Evolutionary conservation across 75 land plant genomes (phyloP), one percentile per base, ranked within the genome.

Genomic region (Pinus tabuliformis): DNA sequence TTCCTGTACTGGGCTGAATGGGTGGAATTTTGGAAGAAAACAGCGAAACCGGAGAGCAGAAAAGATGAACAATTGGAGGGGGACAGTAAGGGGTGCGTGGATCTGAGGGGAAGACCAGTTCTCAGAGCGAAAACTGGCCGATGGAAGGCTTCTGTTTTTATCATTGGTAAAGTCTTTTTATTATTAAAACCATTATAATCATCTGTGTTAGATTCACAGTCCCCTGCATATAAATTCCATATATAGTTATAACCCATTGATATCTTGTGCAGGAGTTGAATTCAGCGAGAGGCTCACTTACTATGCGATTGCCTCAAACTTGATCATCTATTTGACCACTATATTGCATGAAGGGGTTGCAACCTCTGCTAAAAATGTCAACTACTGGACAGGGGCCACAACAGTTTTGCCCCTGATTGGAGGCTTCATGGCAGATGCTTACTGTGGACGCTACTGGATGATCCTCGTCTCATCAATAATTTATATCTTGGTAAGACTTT

Each of bases 361-460:
- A 73, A 78, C 87, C 17, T 90, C 96, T 3, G 95, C 92, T 0
- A 89, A 82, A 59, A 88, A 84, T 54, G 98, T 95, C 11, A 92
- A 94, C 57, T 83, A 88, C 49, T 91, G 95, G 88, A 18, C 84
- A 26, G 99, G 96, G 0, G 89, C 94, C 7, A 78, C 90, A n/a
- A 82, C 83, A 9, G 70, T 91, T 61, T 84, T 91, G 84, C 91
- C 95, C 5, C 80, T 97, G 22, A 20, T 95, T 30, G 99, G 99
- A 22, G 98, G 94, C 4, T 95, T 92, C 77, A 1, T 97, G 7
- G 95, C 99, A 16, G 99, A 97, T 83, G 85, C 94, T n/a, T 97
- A 91, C 77, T 57, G 86, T 21, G 98, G 99, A 59, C 86, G 94
- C 21, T 95, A 86, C 89, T 77, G 66, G 74, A 87, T 95, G 15